Conservation (phyloP, 495 filamentous ascomycete genomes). For the Podospora bellae-mahoneyi region DNA sequence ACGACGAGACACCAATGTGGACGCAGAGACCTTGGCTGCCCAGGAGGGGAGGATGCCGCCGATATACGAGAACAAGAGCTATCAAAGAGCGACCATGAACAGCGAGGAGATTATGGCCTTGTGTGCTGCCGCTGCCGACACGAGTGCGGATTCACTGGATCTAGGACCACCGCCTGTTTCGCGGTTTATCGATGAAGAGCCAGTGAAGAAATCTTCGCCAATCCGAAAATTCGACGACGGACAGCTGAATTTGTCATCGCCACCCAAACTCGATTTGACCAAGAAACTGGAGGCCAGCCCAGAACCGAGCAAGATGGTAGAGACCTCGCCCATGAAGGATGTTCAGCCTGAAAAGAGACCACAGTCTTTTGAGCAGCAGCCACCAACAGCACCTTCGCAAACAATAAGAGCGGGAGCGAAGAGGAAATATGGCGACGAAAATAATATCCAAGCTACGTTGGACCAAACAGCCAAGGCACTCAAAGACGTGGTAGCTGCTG, state of each 20-base stretch:
- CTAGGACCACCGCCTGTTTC: conserved; percentile 64
- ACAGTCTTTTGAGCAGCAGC: background rate
- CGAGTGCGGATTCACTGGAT: conserved; percentile 57
- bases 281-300: conserved; percentile 20
- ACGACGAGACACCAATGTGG: conserved; percentile 48
- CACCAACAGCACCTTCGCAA: conserved; percentile 7
- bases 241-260: conserved; percentile 5
- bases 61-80: conserved; percentile 79
- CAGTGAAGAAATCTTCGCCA: conserved; percentile 53
- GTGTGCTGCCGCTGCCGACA: conserved; percentile 46
- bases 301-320: conserved; percentile 20
- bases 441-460: conserved; percentile 18
- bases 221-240: conserved; percentile 17
- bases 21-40: conserved; percentile 50
- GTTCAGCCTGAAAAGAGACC: conserved; percentile 17
- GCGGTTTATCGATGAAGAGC: conserved; percentile 60
- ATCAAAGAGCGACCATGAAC: conserved; percentile 67
- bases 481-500: background rate
- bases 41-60: conserved; percentile 70
- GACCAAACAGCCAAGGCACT: conserved; percentile 34
- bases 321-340: conserved; percentile 12
- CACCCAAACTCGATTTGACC: conserved; percentile 22
- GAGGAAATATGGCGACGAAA: conserved; percentile 37
- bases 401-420: conserved; percentile 30
- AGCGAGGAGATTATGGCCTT: conserved; percentile 48